phyloP scores from a whole-genome alignment of 768 basidiomycete species.

The Tricholoma sp. region DNA sequence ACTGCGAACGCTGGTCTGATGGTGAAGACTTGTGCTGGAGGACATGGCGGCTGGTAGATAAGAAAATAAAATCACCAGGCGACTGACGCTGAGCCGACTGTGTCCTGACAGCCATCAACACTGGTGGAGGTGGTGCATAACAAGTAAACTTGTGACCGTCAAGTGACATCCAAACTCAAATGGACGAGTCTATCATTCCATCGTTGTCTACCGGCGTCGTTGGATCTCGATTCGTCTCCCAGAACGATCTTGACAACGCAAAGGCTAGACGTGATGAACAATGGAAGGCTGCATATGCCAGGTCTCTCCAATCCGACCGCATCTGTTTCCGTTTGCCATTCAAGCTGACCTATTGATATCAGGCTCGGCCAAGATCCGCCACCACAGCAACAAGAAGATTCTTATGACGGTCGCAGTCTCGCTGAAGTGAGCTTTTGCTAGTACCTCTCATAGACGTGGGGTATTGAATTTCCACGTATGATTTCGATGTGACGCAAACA shows the following conservation, averaged over 20 bases:
- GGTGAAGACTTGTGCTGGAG: slow-evolving; percentile 31
- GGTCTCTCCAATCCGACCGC: slow-evolving; percentile 35
- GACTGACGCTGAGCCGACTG: too few species aligned
- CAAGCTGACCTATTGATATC: neutral
- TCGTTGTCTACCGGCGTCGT: slow-evolving; percentile 69
- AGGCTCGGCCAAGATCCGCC: slow-evolving; percentile 87
- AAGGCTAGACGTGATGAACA: slow-evolving; percentile 72
- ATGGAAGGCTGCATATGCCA: slow-evolving; percentile 88
- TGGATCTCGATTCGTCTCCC: slow-evolving; percentile 81
- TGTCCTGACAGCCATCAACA: neutral
- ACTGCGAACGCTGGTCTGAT: slow-evolving; percentile 27
- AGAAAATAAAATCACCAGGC: slow-evolving; percentile 27
- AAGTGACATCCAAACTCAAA: slow-evolving; percentile 14
- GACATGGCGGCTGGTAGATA: slow-evolving; percentile 28
- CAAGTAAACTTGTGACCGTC: neutral
- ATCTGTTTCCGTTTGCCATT: too few species aligned
- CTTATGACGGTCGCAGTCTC: slow-evolving; percentile 79
- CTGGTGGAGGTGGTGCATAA: too few species aligned
- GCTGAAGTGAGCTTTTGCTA: slow-evolving; percentile 65
- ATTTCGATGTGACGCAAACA: slow-evolving; percentile 38
- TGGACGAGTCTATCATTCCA: slow-evolving; percentile 65
- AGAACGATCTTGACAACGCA: slow-evolving; percentile 71
- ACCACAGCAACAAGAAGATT: slow-evolving; percentile 70
- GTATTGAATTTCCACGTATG: slow-evolving; percentile 46
- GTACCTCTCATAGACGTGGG: slow-evolving; percentile 7